Percentiles rank a stretch among this genome's conserved stretches.
phyloP scores from a whole-genome alignment of 2,329 filamentous ascomycete species.

The Cercospora sesami region DNA sequence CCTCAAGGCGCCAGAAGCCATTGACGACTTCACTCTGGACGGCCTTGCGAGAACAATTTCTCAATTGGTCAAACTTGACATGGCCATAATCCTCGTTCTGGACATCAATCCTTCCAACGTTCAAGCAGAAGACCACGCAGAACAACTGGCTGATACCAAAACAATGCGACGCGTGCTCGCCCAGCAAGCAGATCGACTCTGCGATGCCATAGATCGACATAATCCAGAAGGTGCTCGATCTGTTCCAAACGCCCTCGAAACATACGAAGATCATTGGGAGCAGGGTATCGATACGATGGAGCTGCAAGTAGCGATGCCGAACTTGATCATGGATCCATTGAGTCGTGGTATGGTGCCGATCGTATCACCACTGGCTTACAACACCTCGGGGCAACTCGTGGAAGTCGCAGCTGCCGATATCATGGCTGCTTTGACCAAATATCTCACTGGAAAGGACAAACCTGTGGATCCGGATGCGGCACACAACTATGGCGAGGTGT shows the following conservation, averaged over 20 bases:
- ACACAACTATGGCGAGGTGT: background rate
- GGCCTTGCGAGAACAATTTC: slow-evolving; percentile 81
- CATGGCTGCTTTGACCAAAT: slow-evolving; percentile 72
- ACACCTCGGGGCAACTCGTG: slow-evolving; percentile 51
- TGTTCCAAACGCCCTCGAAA: slow-evolving; percentile 59
- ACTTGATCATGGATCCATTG: slow-evolving; percentile 64
- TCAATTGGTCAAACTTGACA: slow-evolving; percentile 77
- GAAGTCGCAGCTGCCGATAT: slow-evolving; percentile 61
- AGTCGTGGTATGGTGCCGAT: slow-evolving; percentile 69
- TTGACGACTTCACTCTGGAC: slow-evolving; percentile 67
- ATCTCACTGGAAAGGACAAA: slow-evolving; percentile 64
- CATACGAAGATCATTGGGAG: slow-evolving; percentile 27
- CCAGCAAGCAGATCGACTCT: slow-evolving; percentile 70
- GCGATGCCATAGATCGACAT: slow-evolving; percentile 70
- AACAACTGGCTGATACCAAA: slow-evolving; percentile 19
- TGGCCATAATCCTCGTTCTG: slow-evolving; percentile 78
- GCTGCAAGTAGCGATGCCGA: slow-evolving; percentile 46
- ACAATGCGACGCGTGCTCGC: slow-evolving; percentile 33
- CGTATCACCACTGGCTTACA: slow-evolving; percentile 65
- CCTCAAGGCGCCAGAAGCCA: slow-evolving; percentile 69
- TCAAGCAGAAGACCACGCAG: slow-evolving; percentile 12
- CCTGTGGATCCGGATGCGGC: slow-evolving; percentile 15
- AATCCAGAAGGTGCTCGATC: slow-evolving; percentile 68
- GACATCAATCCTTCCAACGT: slow-evolving; percentile 58
- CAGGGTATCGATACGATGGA: slow-evolving; percentile 24